Percentiles rank a stretch among this genome's conserved stretches.
Conservation (phyloP, 257 asterid genomes). For the Solanum bulbocastanum region DNA sequence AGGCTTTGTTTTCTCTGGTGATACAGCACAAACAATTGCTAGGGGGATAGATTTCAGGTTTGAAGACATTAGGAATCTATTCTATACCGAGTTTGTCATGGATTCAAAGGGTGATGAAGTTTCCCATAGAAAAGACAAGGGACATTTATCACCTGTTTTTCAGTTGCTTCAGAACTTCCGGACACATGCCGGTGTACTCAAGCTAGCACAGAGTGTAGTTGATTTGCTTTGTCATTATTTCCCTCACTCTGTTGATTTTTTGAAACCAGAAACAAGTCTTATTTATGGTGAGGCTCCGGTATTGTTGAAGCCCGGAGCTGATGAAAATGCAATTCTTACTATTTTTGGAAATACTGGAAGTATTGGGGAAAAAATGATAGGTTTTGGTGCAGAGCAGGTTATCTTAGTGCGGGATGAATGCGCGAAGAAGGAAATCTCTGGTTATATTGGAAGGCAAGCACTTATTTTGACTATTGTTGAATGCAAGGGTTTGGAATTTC, state of each 20-base stretch:
- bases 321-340: slow-evolving; percentile 37
- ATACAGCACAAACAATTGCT: slow-evolving; percentile 65
- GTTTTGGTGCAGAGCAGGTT: slow-evolving; percentile 68
- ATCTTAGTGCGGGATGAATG: slow-evolving; percentile 51
- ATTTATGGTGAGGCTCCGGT: slow-evolving; percentile 61
- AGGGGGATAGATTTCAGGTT: slow-evolving; percentile 59
- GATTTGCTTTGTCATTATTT: slow-evolving; percentile 45
- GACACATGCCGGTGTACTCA: slow-evolving; percentile 58
- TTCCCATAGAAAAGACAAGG: slow-evolving; percentile 28
- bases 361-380: slow-evolving; percentile 28
- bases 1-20: slow-evolving; percentile 60
- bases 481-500: slow-evolving; percentile 71
- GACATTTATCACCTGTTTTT: slow-evolving; percentile 31
- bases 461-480: slow-evolving; percentile 49
- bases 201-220: slow-evolving; percentile 52
- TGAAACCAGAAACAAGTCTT: slow-evolving; percentile 50
- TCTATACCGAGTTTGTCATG: slow-evolving; percentile 41
- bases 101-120: slow-evolving; percentile 5
- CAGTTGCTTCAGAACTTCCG: slow-evolving; percentile 52
- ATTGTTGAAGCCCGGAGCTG: slow-evolving; percentile 39
- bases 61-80: slow-evolving; percentile 51
- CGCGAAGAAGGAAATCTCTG: slow-evolving; percentile 25
- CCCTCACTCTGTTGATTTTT: slow-evolving; percentile 37
- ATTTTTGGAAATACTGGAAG: slow-evolving; percentile 38
- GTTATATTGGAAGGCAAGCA: slow-evolving; percentile 40